Base-by-base conservation (phyloP, 2,329 filamentous ascomycete genomes). In the Colletotrichum sp. region DNA sequence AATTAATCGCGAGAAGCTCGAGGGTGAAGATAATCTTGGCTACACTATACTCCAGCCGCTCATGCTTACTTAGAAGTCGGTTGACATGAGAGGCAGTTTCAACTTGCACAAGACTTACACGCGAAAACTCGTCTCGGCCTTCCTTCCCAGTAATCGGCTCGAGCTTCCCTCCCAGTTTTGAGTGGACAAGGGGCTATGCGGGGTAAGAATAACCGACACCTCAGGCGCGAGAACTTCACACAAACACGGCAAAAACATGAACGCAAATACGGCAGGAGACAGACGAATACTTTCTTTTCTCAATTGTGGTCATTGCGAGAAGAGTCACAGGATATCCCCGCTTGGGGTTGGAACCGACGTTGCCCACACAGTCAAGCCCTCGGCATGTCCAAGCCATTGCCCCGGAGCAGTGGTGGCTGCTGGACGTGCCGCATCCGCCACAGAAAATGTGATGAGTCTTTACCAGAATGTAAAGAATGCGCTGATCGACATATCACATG, bases 351-450 rank as follows among this genome's bases (percentile, higher is more conserved):
- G 12, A 66, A 19, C 16, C 32, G 63, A 66, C 13, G 25, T 48
- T 52, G 22, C 27, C 36, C 16, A 15, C 22, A 32, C 22, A 44
- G 22, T 12, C 36, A 66, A 48, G 16, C 16, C n/a, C n/a, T n/a
- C 44, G 57, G 16, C 25, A 74, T 71, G 72, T 44, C 67, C n/a
- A 66, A 34, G 34, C 67, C 72, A 11, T 19, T 71, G 16, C 15
- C 68, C 25, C 72, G 75, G 28, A 79, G 79, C 63, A 78, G 75
- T 25, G 76, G 74, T 28, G 81, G 80, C 27, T 82, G 81, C 30
- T 82, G 81, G 80, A 82, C 80, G 13, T 82, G 81, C 63, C 80
- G 81, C 11, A 77, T 82, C 22, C 79, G 81, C 3, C 80, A 81
- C 64, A 77, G 80, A 22, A 81, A 82, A 68, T 83, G 81, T 72